A percentile compares a stretch with the other conserved stretches of the same genome.
Conservation (phyloP, 2,329 filamentous ascomycete genomes). For the Fusarium subtropicale region DNA sequence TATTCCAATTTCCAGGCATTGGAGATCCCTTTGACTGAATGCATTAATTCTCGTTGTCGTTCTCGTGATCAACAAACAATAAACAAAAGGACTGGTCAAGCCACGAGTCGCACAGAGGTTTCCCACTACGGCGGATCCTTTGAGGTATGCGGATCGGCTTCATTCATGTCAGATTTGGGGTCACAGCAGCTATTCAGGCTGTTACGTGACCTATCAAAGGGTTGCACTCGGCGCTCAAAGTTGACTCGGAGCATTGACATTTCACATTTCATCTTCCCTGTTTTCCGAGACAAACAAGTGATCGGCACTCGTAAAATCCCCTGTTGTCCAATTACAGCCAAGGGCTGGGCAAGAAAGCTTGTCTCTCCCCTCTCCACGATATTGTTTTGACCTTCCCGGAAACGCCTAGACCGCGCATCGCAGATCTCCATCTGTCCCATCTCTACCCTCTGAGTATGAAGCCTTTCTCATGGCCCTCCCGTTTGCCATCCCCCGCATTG, state of each 20-base stretch:
- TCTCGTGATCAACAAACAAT: constrained; percentile 18
- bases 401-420: constrained; percentile 30
- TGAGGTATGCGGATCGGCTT: background rate
- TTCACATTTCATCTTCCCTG: constrained; percentile 6
- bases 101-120: constrained; percentile 5
- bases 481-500: constrained; percentile 27
- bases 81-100: background rate
- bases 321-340: constrained; percentile 29
- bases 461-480: background rate
- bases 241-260: constrained; percentile 18
- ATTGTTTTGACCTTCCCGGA: constrained; percentile 31
- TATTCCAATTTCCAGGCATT: background rate
- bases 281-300: constrained; percentile 12
- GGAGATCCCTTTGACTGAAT: background rate
- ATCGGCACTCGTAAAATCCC: constrained; percentile 24
- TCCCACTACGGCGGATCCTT: background rate
- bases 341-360: constrained; percentile 21
- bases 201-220: constrained; percentile 4
- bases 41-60: constrained; percentile 2
- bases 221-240: constrained; percentile 17
- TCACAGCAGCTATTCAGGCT: constrained; percentile 17
- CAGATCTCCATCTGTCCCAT: constrained; percentile 11
- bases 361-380: constrained; percentile 17
- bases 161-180: constrained; percentile 21
- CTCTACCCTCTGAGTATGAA: background rate